Percentiles rank a stretch among this genome's conserved stretches.
Conservation (phyloP, 768 basidiomycete genomes). For the Boletus rubroflammeus region DNA sequence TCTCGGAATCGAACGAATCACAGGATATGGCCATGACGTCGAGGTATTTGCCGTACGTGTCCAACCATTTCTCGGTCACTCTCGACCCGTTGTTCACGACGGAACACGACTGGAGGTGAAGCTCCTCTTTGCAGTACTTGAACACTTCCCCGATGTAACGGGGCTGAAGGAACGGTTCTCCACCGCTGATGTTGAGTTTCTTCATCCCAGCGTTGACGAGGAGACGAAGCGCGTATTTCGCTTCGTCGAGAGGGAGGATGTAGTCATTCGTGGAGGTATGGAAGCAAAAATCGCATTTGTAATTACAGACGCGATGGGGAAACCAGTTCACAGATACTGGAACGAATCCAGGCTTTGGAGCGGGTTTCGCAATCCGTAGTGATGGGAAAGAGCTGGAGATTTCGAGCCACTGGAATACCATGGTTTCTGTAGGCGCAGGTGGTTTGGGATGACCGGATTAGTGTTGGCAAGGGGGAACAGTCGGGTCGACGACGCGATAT, state of each 20-base stretch:
- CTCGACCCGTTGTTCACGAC: slow-evolving; percentile 32
- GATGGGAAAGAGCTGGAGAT: background rate
- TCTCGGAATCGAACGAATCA: slow-evolving; percentile 33
- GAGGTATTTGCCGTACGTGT: slow-evolving; percentile 33
- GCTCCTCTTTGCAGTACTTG: slow-evolving; percentile 32
- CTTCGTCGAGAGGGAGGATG: slow-evolving; percentile 31
- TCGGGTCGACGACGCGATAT: background rate
- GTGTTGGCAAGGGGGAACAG: background rate
- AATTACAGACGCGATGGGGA: slow-evolving; percentile 22
- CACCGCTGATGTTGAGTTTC: slow-evolving; percentile 34
- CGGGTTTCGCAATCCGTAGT: background rate
- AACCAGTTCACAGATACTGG: slow-evolving; percentile 19
- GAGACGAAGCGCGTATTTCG: slow-evolving; percentile 28
- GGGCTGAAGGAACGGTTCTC: slow-evolving; percentile 32
- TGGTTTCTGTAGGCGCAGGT: background rate
- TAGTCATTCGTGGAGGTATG: slow-evolving; percentile 28
- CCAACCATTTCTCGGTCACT: slow-evolving; percentile 36
- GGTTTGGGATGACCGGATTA: background rate
- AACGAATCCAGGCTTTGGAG: slow-evolving; percentile 5
- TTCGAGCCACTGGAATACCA: slow-evolving; percentile 4
- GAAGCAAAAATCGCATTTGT: slow-evolving; percentile 35
- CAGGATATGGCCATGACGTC: slow-evolving; percentile 38
- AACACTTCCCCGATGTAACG: slow-evolving; percentile 33
- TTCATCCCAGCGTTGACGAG: slow-evolving; percentile 31
- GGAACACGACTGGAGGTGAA: slow-evolving; percentile 29